These are phyloP conservation scores for Stagonosporopsis cucurbitacearum DNA, from an alignment of 2,329 filamentous ascomycete species.

Conservation along the genomic window DNA sequence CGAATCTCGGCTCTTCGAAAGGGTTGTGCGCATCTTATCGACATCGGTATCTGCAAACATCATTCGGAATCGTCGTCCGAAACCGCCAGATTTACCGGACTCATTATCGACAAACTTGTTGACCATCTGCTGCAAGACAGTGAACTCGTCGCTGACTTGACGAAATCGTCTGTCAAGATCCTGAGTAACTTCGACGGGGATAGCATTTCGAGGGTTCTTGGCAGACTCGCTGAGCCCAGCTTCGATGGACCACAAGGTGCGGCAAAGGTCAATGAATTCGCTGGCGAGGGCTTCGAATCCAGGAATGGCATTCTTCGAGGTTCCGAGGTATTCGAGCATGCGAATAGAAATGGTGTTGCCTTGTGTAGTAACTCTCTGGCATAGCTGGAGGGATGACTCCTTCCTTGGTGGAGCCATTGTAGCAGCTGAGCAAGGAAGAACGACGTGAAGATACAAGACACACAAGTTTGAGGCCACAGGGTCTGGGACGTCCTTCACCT, in stretches of 20 bases:
- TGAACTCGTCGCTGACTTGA: slow-evolving; percentile 66
- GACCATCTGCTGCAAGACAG: slow-evolving; percentile 68
- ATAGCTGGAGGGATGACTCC: slow-evolving; percentile 58
- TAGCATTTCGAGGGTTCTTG: slow-evolving; percentile 56
- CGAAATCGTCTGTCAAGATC: slow-evolving; percentile 71
- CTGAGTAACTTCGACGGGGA: slow-evolving; percentile 66
- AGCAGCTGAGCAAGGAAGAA: slow-evolving; percentile 1
- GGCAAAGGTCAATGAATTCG: slow-evolving; percentile 71
- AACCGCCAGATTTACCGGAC: slow-evolving; percentile 61
- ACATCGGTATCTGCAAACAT: slow-evolving; percentile 62
- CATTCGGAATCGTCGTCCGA: slow-evolving; percentile 68
- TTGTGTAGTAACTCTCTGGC: slow-evolving; percentile 64
- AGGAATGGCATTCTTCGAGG: slow-evolving; percentile 44
- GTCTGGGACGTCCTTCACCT: slow-evolving; percentile 22
- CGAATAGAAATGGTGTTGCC: slow-evolving; percentile 60
- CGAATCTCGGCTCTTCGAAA: slow-evolving; percentile 66
- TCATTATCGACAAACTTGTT: slow-evolving; percentile 67
- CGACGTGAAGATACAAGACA: slow-evolving; percentile 2
- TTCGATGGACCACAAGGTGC: slow-evolving; percentile 72
- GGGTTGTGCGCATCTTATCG: slow-evolving; percentile 63
- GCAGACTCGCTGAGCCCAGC: slow-evolving; percentile 61
- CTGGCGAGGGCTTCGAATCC: slow-evolving; percentile 63
- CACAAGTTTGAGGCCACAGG: slow-evolving; percentile 13
- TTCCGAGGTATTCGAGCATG: slow-evolving; percentile 46
- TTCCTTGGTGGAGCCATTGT: slow-evolving; percentile 45